These are phyloP conservation scores for Planoprotostelium fungivorum DNA, from an alignment of 78 protist species.

Conservation along the genomic window DNA sequence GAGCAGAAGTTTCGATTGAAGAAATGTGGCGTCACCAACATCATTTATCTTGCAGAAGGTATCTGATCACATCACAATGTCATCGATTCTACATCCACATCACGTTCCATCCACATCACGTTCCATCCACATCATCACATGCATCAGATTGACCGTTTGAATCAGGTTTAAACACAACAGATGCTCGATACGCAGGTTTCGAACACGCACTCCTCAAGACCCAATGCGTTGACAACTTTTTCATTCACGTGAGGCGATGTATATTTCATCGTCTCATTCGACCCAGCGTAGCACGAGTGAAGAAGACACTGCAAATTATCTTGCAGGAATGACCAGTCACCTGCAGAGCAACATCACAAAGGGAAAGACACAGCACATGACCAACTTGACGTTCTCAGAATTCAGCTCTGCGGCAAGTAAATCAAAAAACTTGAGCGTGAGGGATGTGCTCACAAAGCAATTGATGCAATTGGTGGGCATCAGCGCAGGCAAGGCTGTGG, in stretches of 20 bases:
- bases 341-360: not conserved
- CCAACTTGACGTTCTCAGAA: not conserved
- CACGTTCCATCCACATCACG: too few species aligned
- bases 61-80: too few species aligned
- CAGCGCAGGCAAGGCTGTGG: not conserved
- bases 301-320: not conserved
- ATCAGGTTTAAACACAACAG: too few species aligned
- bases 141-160: too few species aligned
- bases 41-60: constrained; percentile 26
- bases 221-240: not conserved
- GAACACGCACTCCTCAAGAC: not conserved
- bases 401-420: not conserved
- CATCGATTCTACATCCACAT: too few species aligned
- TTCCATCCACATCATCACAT: too few species aligned
- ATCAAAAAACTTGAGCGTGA: not conserved
- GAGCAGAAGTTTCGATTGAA: constrained; percentile 22
- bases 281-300: not conserved
- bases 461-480: not conserved
- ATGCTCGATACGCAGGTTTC: not conserved
- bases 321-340: not conserved
- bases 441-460: not conserved
- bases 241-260: not conserved
- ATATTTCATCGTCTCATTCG: not conserved
- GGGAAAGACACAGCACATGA: not conserved
- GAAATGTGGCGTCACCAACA: constrained; percentile 7